Evolutionary conservation across 352 stramenopile genomes (phyloP).

Genomic region (Phytophthora megakarya): DNA sequence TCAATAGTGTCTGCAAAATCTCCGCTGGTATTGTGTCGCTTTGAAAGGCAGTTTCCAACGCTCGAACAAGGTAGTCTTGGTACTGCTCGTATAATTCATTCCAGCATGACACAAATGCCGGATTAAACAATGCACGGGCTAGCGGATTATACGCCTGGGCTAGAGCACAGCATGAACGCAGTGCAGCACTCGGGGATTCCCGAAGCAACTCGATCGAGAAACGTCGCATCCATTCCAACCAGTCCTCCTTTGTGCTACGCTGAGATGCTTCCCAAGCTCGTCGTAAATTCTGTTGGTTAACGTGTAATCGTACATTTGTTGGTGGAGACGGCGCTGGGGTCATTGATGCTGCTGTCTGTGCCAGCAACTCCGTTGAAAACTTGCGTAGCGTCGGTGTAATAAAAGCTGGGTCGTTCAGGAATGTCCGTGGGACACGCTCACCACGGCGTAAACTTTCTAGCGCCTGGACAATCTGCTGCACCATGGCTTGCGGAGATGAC

Average conservation of each 20-base stretch:
- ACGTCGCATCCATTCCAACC: constrained; percentile 97
- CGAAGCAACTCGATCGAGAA: constrained; percentile 97
- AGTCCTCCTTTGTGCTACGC: constrained; percentile 92
- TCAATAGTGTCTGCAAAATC: constrained; percentile 96
- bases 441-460: constrained; percentile 62
- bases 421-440: constrained; percentile 44
- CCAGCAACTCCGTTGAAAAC: constrained; percentile 45
- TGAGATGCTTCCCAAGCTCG: constrained; percentile 96
- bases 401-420: constrained; percentile 65
- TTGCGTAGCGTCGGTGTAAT: constrained; percentile 46
- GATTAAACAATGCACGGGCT: constrained; percentile 97
- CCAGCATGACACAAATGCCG: constrained; percentile 99
- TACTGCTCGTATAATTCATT: constrained; percentile 95
- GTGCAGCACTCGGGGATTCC: constrained; percentile 93
- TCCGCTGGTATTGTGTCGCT: constrained; percentile 93
- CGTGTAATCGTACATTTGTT: constrained; percentile 74
- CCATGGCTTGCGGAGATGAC: constrained; percentile 49
- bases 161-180: constrained; percentile 93
- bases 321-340: constrained; percentile 44
- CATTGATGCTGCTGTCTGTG: constrained; percentile 30
- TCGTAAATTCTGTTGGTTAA: constrained; percentile 94
- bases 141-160: constrained; percentile 97
- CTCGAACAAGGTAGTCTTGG: constrained; percentile 91
- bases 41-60: constrained; percentile 95
- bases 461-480: constrained; percentile 52